Evolutionary conservation across 371 early-diverging fungal species (phyloP).

Genomic region (Cokeromyces recurvatus): DNA sequence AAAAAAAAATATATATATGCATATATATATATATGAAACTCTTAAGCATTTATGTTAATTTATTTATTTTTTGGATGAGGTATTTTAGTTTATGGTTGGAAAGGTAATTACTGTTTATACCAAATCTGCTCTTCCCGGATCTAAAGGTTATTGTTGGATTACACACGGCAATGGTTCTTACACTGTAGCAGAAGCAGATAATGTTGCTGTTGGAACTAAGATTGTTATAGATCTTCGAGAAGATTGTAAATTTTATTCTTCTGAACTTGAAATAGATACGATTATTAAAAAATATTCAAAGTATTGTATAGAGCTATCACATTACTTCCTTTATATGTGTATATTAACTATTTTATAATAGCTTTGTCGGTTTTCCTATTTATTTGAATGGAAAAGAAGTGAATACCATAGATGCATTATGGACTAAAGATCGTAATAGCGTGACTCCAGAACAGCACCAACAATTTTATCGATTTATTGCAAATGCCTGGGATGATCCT

Average conservation of each 20-base stretch:
- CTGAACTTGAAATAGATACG: constrained; percentile 63
- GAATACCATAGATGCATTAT: constrained; percentile 91
- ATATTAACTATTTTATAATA: neutral
- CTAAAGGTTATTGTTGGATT: constrained; percentile 80
- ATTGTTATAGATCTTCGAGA: constrained; percentile 91
- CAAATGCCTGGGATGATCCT: constrained; percentile 70
- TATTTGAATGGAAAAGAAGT: constrained; percentile 71
- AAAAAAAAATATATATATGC: no score
- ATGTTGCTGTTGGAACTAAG: constrained; percentile 85
- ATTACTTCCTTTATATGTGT: neutral
- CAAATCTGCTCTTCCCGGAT: constrained; percentile 64
- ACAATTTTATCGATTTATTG: constrained; percentile 84
- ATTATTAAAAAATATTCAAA: constrained; percentile 95
- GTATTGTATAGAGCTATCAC: constrained; percentile 19
- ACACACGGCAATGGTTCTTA: constrained; percentile 82
- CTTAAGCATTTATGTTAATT: constrained; percentile 1
- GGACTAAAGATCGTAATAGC: constrained; percentile 81
- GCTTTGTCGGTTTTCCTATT: constrained; percentile 96
- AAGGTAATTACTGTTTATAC: constrained; percentile 81
- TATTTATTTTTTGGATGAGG: constrained; percentile 24
- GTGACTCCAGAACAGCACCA: constrained; percentile 88
- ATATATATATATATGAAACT: no score
- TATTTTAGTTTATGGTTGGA: constrained; percentile 81
- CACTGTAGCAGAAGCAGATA: constrained; percentile 72
- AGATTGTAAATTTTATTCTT: constrained; percentile 83